Percentiles rank a stretch among this genome's conserved stretches.
phyloP scores from a whole-genome alignment of 2,329 filamentous ascomycete species.

The Pseudofabraea citricarpa region DNA sequence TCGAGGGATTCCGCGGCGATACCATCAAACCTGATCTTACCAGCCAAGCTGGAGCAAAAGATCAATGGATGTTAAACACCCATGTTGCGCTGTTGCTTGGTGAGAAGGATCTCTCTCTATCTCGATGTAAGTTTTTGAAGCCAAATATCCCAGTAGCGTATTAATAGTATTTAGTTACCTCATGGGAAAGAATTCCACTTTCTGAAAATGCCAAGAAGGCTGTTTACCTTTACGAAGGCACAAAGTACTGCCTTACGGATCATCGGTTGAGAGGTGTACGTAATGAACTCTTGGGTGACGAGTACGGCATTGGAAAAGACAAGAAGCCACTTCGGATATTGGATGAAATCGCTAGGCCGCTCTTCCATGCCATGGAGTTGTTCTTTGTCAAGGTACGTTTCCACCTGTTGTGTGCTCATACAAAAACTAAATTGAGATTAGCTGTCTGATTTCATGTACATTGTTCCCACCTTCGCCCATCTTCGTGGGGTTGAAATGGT shows the following conservation, averaged over 20 bases:
- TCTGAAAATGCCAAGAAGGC: conserved; percentile 49
- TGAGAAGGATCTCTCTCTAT: conserved; percentile 57
- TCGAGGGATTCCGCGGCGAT: conserved; percentile 60
- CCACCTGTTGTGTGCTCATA: neutral
- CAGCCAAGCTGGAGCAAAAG: conserved; percentile 50
- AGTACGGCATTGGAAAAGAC: conserved; percentile 13
- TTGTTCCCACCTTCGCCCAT: conserved; percentile 53
- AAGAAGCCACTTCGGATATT: conserved; percentile 10
- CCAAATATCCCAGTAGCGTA: no score
- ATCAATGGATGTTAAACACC: conserved; percentile 63
- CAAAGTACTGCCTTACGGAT: conserved; percentile 49
- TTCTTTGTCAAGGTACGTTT: conserved; percentile 59
- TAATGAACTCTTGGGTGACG: conserved; percentile 39
- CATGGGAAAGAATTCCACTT: conserved; percentile 52
- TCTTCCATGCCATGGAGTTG: conserved; percentile 51
- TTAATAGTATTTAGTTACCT: conserved; percentile 53
- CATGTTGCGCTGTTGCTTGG: conserved; percentile 60
- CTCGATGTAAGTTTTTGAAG: conserved; percentile 55
- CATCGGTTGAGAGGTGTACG: conserved; percentile 48
- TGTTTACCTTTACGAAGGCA: conserved; percentile 55
- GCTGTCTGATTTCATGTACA: conserved; percentile 58
- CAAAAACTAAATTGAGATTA: conserved; percentile 27
- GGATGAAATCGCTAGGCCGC: conserved; percentile 3
- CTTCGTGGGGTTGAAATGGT: conserved; percentile 50
- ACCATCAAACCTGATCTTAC: conserved; percentile 51